Evolutionary conservation across 2,329 filamentous ascomycete genomes (phyloP), one percentile per base, ranked within the genome.

Genomic region (Colletotrichum sp.): DNA sequence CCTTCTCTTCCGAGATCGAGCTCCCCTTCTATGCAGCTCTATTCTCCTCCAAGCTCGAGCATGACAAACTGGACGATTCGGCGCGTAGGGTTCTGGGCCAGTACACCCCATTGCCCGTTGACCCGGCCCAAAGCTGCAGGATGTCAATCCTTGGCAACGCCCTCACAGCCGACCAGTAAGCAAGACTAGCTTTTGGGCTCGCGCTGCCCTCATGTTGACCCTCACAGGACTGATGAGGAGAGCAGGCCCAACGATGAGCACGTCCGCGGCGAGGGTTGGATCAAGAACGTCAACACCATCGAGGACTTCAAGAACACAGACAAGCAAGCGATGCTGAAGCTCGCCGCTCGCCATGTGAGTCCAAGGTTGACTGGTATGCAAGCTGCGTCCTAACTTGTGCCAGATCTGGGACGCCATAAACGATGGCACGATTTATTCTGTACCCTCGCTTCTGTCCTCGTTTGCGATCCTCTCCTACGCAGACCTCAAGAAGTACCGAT

Each of bases 331-430:
- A 92, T 98, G 84, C 89, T 99, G 64, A 92, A 95, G 77, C 93
- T 93, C 77, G 93, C 95, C 48, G 96, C 94, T 13, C 92, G 92
- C 82, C 96, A 94, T 85, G 95, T 96, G 87, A 80, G 88, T 82
- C 21, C 15, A n/a, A 8, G 13, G 4, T 8, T 15, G 30, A 4
- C 66, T 26, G 26, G 34, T 3, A 3, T 52, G 43, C 43, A 13
- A 2, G 7, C 32, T 16, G 26, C 63, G 13, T 36, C 10, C 76
- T 74, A 26, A 71, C 55, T 16, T 2, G 60, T 12, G 26, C 48
- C 5, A 98, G 94, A 96, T 99, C 77, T 99, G 96, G 96, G 96
- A 99, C 84, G 96, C 97, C 30, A 98, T 99, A 82, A 94, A 96
- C 79, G 97, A 99, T 85, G 96, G 96, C 74, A 98, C 95, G 55